Conservation (phyloP, 2,329 filamentous ascomycete species). For the Hymenoscyphus fraxineus region DNA sequence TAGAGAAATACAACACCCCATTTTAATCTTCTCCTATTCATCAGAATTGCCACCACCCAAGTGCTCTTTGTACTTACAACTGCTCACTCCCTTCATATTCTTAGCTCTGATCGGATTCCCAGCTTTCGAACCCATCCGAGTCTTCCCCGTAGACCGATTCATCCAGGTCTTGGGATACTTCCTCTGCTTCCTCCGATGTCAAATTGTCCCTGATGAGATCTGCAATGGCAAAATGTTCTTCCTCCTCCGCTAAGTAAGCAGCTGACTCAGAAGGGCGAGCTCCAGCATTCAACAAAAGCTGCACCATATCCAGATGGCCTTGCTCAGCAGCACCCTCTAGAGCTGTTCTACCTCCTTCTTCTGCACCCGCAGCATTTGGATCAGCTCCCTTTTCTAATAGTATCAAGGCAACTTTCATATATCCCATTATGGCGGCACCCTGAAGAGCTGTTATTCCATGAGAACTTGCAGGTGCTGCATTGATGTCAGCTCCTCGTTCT, state of each 20-base stretch:
- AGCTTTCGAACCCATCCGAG: too few relatives aligned
- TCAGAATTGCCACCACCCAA: too few relatives aligned
- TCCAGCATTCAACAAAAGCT: conserved; percentile 23
- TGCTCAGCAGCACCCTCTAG: conserved; percentile 14
- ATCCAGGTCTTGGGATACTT: background rate
- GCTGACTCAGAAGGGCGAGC: background rate
- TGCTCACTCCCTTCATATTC: too few relatives aligned
- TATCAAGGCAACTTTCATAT: conserved; percentile 9
- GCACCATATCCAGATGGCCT: conserved; percentile 14
- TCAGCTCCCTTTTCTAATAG: conserved; percentile 13
- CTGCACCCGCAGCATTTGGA: conserved; percentile 12
- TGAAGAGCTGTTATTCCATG: conserved; percentile 12
- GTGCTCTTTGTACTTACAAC: too few relatives aligned
- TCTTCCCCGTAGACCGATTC: background rate
- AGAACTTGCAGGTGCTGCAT: background rate
- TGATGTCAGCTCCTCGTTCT: conserved; percentile 1
- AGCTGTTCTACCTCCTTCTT: conserved; percentile 7
- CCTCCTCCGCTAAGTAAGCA: background rate
- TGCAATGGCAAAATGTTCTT: background rate
- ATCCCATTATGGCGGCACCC: conserved; percentile 8
- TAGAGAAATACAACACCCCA: too few relatives aligned
- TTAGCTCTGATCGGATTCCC: too few relatives aligned
- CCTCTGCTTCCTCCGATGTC: background rate
- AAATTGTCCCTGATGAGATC: background rate
- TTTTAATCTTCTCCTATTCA: too few relatives aligned